Percentiles rank a stretch among this genome's conserved stretches.
These are phyloP conservation scores for Fusarium tupiense DNA, from an alignment of 2,329 filamentous ascomycete genomes.

Conservation along the genomic window DNA sequence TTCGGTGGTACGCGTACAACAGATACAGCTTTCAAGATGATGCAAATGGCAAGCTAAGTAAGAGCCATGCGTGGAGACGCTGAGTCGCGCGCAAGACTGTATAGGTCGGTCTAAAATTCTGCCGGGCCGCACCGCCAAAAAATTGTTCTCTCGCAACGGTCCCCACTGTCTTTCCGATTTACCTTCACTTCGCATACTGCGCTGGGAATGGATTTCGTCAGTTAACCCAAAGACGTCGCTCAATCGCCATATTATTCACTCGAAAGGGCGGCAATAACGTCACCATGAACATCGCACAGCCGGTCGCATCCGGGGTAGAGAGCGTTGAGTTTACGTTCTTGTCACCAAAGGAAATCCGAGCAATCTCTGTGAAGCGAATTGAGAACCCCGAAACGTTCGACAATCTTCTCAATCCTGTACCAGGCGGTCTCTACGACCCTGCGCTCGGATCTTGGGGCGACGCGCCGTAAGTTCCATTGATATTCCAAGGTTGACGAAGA, in stretches of 20 bases:
- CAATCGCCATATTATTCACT: slow-evolving; percentile 33
- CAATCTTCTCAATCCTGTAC: slow-evolving; percentile 85
- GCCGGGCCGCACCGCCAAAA: slow-evolving; percentile 59
- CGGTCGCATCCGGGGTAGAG: slow-evolving; percentile 83
- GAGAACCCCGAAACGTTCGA: slow-evolving; percentile 96
- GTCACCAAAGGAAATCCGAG: slow-evolving; percentile 81
- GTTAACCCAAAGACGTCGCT: slow-evolving; percentile 38
- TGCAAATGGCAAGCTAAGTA: slow-evolving; percentile 14
- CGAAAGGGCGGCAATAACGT: slow-evolving; percentile 25
- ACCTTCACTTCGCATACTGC: slow-evolving; percentile 31
- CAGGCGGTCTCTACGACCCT: slow-evolving; percentile 91
- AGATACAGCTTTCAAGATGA: slow-evolving; percentile 10
- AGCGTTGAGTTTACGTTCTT: slow-evolving; percentile 92
- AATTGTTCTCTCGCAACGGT: slow-evolving; percentile 44
- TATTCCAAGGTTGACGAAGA: background rate
- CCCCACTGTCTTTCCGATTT: slow-evolving; percentile 35
- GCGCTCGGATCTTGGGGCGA: slow-evolving; percentile 92
- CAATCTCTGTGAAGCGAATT: slow-evolving; percentile 92
- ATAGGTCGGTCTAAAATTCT: slow-evolving; percentile 49
- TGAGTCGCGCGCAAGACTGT: slow-evolving; percentile 21
- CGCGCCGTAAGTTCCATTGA: slow-evolving; percentile 67
- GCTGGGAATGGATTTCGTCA: slow-evolving; percentile 36
- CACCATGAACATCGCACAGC: slow-evolving; percentile 79
- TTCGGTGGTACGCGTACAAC: background rate
- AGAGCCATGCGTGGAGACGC: slow-evolving; percentile 5